Conservation (phyloP, 2,329 filamentous ascomycete species). For the Cladorrhinum sp. region DNA sequence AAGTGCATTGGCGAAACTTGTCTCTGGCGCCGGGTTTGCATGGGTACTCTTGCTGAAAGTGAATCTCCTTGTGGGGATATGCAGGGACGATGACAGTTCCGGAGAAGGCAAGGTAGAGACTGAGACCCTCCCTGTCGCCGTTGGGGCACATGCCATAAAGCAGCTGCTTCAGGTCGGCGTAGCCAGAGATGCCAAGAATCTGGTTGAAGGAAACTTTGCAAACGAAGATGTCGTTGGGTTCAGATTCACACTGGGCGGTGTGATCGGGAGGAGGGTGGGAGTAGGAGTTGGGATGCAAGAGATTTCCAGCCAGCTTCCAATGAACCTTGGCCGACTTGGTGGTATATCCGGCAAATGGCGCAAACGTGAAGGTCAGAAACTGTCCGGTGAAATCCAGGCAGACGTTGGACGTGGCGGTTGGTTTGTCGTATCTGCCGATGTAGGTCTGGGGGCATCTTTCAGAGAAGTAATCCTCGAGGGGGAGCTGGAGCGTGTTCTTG, state of each 20-base stretch:
- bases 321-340: constrained; percentile 1
- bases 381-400: constrained; percentile 1
- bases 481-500: constrained; percentile 2
- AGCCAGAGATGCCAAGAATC: not conserved
- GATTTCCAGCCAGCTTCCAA: not conserved
- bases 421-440: not conserved
- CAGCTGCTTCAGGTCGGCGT: not conserved
- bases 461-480: not conserved
- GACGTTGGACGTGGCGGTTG: not conserved
- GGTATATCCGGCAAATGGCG: not conserved
- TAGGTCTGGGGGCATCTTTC: constrained; percentile 1
- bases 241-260: not conserved
- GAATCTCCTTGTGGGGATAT: not conserved
- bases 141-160: constrained; percentile 6
- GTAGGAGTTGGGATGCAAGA: not conserved
- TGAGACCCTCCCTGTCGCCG: not conserved
- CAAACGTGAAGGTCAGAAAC: constrained; percentile 4
- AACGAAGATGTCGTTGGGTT: not conserved
- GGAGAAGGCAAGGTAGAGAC: not conserved
- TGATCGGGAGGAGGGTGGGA: not conserved
- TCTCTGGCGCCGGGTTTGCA: not conserved
- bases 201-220: constrained; percentile 5
- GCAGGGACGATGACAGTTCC: not conserved
- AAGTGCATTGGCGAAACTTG: not conserved
- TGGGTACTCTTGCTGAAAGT: constrained; percentile 4